Evolutionary conservation across 805 yeast genomes (phyloP), one percentile per base, ranked within the genome.

Genomic region (Lipomyces starkeyi): DNA sequence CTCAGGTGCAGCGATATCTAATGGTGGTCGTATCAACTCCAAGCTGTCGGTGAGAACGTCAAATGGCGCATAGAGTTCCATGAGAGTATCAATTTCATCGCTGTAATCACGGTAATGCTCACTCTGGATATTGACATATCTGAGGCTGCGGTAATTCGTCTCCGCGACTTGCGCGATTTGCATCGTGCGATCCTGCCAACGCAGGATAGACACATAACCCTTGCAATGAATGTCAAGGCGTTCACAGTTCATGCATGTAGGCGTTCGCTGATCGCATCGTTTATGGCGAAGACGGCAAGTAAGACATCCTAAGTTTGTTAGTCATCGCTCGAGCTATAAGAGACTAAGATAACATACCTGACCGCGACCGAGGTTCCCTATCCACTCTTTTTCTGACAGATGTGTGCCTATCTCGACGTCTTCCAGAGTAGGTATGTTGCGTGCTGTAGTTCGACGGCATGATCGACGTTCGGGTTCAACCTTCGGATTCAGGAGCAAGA

Each of bases 171-270:
- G 35, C 7, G 65, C 71, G 25, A 47, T 47, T 34, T 59, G 69
- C 67, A 63, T 68, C 17, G 62, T n/a, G 13, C 67, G 59, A 53
- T 62, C 66, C 43, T 62, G 69, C 71, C 71, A 68, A 8, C 71
- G 66, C 43, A 68, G 58, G 9, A 58, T 29, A 20, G 71, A 52
- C 29, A 35, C 57, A 53, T 68, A 68, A 13, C 71, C 71, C 47
- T 62, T 87, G 79, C 97, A 92, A 1, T 88, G 89, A 2, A 81
- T 87, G 8, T 86, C 84, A 11, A 89, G 88, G 73, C 86, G 84
- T 57, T 77, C 81, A 76, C 93, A 88, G 55, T 82, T 82, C 20
- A 83, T 76, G 75, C 93, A 88, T 65, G 83, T 81, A 3, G 92
- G 92, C 73, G 87, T 85, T 65, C 83, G 84, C 66, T 85, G 88